These are phyloP conservation scores for Malania oleifera DNA, from an alignment of 164 flowering plant genomes.

Conservation along the genomic window DNA sequence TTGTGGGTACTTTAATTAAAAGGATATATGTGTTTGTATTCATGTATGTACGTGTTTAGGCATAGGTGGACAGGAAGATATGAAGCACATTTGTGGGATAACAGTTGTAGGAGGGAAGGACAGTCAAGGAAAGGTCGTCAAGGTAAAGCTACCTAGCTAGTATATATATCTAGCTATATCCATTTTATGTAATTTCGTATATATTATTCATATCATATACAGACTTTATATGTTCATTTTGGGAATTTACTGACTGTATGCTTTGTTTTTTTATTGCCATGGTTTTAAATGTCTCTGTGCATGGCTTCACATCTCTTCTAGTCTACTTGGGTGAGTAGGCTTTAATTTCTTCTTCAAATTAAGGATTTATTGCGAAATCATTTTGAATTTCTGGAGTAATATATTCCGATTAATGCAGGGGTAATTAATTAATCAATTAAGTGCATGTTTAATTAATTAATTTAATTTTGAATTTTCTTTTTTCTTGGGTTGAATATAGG, in stretches of 20 bases:
- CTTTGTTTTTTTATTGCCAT: not conserved
- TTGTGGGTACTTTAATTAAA: not conserved
- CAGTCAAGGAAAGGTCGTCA: conserved; percentile 94
- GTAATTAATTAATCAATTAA: not conserved
- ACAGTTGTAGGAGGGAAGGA: conserved; percentile 92
- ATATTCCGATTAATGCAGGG: not conserved
- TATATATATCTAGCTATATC: too few relatives aligned
- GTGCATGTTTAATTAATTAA: not conserved
- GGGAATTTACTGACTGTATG: not conserved
- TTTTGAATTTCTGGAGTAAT: too few relatives aligned
- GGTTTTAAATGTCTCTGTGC: not conserved
- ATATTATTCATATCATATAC: too few relatives aligned
- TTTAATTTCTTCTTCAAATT: not conserved
- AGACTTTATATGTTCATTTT: not conserved
- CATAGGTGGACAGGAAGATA: conserved; percentile 98
- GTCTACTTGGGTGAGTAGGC: conserved; percentile 82
- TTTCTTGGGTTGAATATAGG: conserved; percentile 37
- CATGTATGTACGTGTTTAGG: conserved; percentile 31
- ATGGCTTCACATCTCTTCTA: conserved; percentile 17
- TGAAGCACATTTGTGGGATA: conserved; percentile 99
- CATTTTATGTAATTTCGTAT: too few relatives aligned
- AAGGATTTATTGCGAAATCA: not conserved
- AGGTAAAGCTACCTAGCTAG: conserved; percentile 63
- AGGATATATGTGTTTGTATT: not conserved
- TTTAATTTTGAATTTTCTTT: not conserved